These are phyloP conservation scores for Geotrichum carabidarum DNA, from an alignment of 1,139 yeast genomes.

Conservation along the genomic window DNA sequence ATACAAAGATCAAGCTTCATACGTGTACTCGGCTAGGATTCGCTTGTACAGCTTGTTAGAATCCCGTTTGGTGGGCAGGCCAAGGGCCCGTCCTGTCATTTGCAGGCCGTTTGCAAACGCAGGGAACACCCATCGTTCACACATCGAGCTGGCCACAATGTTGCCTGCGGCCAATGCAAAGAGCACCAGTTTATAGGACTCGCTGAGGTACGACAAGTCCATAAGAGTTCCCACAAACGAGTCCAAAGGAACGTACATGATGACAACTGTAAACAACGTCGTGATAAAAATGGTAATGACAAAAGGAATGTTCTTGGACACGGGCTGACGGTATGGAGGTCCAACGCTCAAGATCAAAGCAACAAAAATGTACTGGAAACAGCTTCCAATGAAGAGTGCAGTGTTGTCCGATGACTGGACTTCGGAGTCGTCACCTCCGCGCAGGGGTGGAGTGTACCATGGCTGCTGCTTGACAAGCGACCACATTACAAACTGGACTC, in stretches of 20 bases:
- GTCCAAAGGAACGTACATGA: slow-evolving; percentile 37
- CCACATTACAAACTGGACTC: slow-evolving; percentile 71
- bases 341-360: slow-evolving; percentile 84
- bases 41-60: slow-evolving; percentile 19
- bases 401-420: slow-evolving; percentile 90
- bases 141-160: slow-evolving; percentile 45
- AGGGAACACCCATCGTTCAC: slow-evolving; percentile 42
- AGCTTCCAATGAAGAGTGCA: slow-evolving; percentile 69
- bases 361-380: slow-evolving; percentile 80
- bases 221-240: slow-evolving; percentile 59
- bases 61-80: slow-evolving; percentile 22
- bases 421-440: slow-evolving; percentile 75
- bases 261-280: slow-evolving; percentile 42
- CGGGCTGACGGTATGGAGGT: slow-evolving; percentile 85
- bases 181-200: slow-evolving; percentile 49
- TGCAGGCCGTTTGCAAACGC: slow-evolving; percentile 34
- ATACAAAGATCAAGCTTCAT: not conserved
- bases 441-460: slow-evolving; percentile 80
- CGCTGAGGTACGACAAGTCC: slow-evolving; percentile 64
- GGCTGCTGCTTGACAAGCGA: slow-evolving; percentile 44
- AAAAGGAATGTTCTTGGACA: slow-evolving; percentile 65
- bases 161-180: slow-evolving; percentile 48
- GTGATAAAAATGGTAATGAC: slow-evolving; percentile 55
- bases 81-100: slow-evolving; percentile 27
- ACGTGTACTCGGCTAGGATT: slow-evolving; percentile 9